phyloP scores from a whole-genome alignment of 2,329 filamentous ascomycete genomes.

The Scytalidium sp. region DNA sequence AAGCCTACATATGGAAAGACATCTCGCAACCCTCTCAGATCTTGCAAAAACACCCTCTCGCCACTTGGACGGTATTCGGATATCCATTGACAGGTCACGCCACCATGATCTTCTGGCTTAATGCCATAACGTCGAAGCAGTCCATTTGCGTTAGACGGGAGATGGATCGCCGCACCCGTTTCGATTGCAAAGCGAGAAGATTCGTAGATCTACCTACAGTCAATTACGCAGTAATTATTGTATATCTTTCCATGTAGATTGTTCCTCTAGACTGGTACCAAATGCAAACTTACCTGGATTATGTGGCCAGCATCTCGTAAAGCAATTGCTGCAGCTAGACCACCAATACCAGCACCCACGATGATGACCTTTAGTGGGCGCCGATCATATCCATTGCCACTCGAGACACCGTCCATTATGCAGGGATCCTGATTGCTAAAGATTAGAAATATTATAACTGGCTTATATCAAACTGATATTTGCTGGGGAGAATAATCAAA shows the following conservation, averaged over 20 bases:
- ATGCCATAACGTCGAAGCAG: constrained; percentile 46
- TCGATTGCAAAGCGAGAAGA: constrained; percentile 54
- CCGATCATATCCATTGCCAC: constrained; percentile 3
- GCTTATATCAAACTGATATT: no score
- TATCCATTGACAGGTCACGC: constrained; percentile 21
- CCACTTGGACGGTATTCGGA: constrained; percentile 32
- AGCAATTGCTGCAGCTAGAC: constrained; percentile 49
- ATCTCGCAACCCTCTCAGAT: constrained; percentile 1
- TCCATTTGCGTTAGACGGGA: constrained; percentile 59
- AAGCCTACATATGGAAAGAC: constrained; percentile 9
- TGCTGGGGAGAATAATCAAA: no score
- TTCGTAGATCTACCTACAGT: constrained; percentile 46
- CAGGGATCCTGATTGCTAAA: no score
- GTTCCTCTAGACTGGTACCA: no score
- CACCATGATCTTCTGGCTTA: constrained; percentile 35
- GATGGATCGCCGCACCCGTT: constrained; percentile 58
- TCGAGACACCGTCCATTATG: no score
- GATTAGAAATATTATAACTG: no score
- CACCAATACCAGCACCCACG: constrained; percentile 42
- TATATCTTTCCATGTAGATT: no score
- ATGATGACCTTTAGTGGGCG: constrained; percentile 3
- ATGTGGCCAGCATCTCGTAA: constrained; percentile 15
- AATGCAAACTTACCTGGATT: constrained; percentile 31
- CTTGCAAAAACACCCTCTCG: constrained; percentile 4
- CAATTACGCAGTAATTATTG: no score